These are phyloP conservation scores for Eucalyptus regnans DNA, from an alignment of 345 rosid species.

Conservation along the genomic window DNA sequence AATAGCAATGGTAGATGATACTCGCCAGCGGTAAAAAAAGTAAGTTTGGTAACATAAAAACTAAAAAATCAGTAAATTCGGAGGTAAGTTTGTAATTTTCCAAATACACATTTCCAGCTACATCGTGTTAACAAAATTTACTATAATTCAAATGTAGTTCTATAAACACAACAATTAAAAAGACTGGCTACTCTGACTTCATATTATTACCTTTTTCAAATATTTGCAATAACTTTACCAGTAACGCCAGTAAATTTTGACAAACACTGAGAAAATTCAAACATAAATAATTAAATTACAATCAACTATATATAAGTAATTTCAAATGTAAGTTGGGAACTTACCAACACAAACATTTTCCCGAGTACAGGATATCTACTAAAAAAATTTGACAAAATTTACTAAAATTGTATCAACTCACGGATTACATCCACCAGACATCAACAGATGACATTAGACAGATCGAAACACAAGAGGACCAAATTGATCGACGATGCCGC, in stretches of 20 bases:
- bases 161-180: not conserved
- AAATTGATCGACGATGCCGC: not conserved
- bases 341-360: not conserved
- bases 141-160: not conserved
- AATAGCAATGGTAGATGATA: not conserved
- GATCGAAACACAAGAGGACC: not conserved
- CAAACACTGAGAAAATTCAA: not conserved
- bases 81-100: not conserved
- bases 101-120: not conserved
- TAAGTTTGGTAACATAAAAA: not conserved
- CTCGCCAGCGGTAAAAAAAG: not conserved
- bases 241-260: not conserved
- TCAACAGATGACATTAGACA: not conserved
- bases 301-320: not conserved
- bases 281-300: not conserved
- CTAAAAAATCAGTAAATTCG: not conserved
- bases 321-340: not conserved
- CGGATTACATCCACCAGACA: not conserved
- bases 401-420: not conserved
- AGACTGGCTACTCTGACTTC: not conserved
- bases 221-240: not conserved
- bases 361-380: not conserved
- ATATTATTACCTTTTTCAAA: not conserved
- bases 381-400: not conserved
- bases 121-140: not conserved